A percentile compares a stretch with the other conserved stretches of the same genome.
These are phyloP conservation scores for Chlorella variabilis DNA, from an alignment of 163 green algal species.

Conservation along the genomic window DNA sequence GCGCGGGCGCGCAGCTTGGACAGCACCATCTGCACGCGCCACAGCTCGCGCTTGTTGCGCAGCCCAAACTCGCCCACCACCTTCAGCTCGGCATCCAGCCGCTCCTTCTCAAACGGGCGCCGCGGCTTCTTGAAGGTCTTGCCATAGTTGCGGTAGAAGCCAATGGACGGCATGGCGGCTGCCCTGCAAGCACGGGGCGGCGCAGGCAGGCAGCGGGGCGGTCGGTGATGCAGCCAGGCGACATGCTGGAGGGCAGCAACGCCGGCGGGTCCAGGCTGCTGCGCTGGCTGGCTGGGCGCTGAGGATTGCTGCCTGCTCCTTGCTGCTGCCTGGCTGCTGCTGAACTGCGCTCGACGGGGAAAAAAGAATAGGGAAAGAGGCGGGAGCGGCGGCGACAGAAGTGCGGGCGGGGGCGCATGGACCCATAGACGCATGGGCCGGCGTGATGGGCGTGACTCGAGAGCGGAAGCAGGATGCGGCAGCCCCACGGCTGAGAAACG, in stretches of 20 bases:
- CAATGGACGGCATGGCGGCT: slow-evolving; percentile 72
- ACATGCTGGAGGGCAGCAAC: too few relatives aligned
- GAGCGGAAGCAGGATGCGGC: too few relatives aligned
- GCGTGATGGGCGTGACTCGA: too few relatives aligned
- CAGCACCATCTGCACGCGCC: slow-evolving; percentile 89
- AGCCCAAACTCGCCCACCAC: slow-evolving; percentile 98
- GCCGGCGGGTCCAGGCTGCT: too few relatives aligned
- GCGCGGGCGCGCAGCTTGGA: slow-evolving; percentile 95
- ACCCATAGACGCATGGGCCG: too few relatives aligned
- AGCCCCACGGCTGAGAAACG: too few relatives aligned
- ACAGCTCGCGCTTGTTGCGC: slow-evolving; percentile 99
- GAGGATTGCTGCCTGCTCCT: background rate
- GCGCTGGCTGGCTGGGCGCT: background rate
- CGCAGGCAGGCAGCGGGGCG: background rate
- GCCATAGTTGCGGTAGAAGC: slow-evolving; percentile 84
- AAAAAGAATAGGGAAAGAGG: too few relatives aligned
- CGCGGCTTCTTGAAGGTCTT: slow-evolving; percentile 99
- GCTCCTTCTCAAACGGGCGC: slow-evolving; percentile 99
- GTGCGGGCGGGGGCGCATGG: too few relatives aligned
- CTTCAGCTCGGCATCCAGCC: slow-evolving; percentile 98
- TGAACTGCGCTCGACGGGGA: too few relatives aligned
- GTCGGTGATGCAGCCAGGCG: background rate
- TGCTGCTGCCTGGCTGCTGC: background rate
- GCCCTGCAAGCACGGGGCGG: slow-evolving; percentile 1
- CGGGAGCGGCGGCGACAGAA: too few relatives aligned